phyloP scores from a whole-genome alignment of 768 basidiomycete genomes.

The Albatrellus ellisii region DNA sequence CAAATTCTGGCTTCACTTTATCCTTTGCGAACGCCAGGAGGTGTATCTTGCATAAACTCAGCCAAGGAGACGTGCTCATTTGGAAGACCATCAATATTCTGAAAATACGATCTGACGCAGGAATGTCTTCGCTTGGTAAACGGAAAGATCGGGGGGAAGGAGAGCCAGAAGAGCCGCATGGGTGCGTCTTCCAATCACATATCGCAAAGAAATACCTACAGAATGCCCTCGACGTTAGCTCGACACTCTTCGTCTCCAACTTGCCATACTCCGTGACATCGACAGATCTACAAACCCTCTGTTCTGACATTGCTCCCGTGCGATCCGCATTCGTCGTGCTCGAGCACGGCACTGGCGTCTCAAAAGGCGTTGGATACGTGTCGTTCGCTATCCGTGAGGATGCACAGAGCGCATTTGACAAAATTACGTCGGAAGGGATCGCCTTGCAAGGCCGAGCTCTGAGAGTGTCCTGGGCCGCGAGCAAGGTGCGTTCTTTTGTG shows the following conservation, averaged over 20 bases:
- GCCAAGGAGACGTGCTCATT: no score
- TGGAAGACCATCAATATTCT: no score
- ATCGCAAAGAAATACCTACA: background rate
- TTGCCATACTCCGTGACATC: conserved; percentile 86
- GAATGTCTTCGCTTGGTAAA: conserved; percentile 26
- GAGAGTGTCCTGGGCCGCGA: conserved; percentile 70
- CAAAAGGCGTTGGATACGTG: conserved; percentile 95
- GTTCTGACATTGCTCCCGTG: conserved; percentile 93
- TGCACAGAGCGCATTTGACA: conserved; percentile 60
- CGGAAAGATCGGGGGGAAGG: conserved; percentile 29
- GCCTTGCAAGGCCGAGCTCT: conserved; percentile 53
- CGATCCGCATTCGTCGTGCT: conserved; percentile 88
- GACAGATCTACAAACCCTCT: conserved; percentile 80
- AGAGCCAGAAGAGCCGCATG: conserved; percentile 17
- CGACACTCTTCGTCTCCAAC: conserved; percentile 89
- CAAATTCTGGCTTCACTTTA: no score
- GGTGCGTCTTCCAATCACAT: conserved; percentile 17
- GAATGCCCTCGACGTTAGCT: conserved; percentile 32
- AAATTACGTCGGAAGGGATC: conserved; percentile 52
- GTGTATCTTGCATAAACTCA: no score
- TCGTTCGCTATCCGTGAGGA: conserved; percentile 86
- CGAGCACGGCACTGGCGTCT: conserved; percentile 57
- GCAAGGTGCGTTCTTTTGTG: conserved; percentile 37
- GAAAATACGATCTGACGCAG: no score
- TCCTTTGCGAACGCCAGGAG: no score